Base-by-base conservation (phyloP, 2,329 filamentous ascomycete species). In the Pseudogymnoascus sp. region DNA sequence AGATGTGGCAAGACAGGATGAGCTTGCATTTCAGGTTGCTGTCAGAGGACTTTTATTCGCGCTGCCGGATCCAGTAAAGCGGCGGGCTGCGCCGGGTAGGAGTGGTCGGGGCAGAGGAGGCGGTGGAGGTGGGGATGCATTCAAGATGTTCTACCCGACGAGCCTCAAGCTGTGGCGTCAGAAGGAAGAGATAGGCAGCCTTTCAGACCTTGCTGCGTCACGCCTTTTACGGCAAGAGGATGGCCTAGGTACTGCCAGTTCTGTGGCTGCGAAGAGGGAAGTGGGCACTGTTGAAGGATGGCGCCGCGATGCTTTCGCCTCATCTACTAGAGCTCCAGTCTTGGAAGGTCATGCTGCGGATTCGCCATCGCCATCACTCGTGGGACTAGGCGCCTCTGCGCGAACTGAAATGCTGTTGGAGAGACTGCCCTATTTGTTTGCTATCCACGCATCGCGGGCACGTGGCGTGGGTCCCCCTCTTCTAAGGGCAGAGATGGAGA, bases 101-200 rank as follows among this genome's bases (percentile, higher is more conserved):
- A 63, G 70, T 75, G 65, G 72, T 77, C 61, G 73, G 33, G 68
- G 61, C 50, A 66, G 62, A 18, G 60, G 47, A 12, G 67, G 63
- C n/a, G 65, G 66, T 47, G 63, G 67, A 43, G 67, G 67, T 30
- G 68, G 76, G 2, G 89, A 92, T 69, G 83, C 88, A 0, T 87
- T 86, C 75, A 92, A 89, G 70, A 96, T 99, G 90, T 95, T 92
- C 67, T 99, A 94, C 70, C 94, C 94, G 0, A 86, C 86, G 0
- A 91, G 88, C 61, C 77, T 96, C 41, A 91, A 91, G 67, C 74
- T 97, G 9, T 96, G 92, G 91, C 83, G 87, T 63, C 82, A 86
- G 61, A 88, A 85, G 65, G 92, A 97, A 71, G 92, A 97, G 71
- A 80, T 93, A 5, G 87, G 90, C 63, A 86, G 84, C 0, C 73